phyloP scores from a whole-genome alignment of 2,329 filamentous ascomycete genomes.

The Arachnomyces sp. region DNA sequence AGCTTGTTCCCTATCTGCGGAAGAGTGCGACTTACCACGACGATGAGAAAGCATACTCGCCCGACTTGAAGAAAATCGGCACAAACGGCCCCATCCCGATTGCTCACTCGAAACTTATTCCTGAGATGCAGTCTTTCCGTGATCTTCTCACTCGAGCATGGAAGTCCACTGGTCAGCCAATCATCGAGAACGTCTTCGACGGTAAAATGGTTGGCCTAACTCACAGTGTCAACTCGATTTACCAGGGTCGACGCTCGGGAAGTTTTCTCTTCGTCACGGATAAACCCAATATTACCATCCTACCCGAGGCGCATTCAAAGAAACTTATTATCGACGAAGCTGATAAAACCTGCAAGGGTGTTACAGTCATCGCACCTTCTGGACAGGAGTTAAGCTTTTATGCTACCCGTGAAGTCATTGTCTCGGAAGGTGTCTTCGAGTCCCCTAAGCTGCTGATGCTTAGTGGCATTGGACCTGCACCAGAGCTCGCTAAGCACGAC shows the following conservation, averaged over 20 bases:
- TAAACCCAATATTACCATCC: conserved; percentile 50
- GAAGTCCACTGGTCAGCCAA: conserved; percentile 44
- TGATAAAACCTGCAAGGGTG: conserved; percentile 36
- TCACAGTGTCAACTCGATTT: conserved; percentile 50
- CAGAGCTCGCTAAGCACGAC: conserved; percentile 29
- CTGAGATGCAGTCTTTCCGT: conserved; percentile 45
- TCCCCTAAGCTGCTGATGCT: conserved; percentile 47
- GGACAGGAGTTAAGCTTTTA: conserved; percentile 40
- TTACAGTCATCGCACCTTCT: conserved; percentile 37
- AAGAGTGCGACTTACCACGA: conserved; percentile 55
- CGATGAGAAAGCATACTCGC: conserved; percentile 39
- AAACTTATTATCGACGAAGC: conserved; percentile 46
- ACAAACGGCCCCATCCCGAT: conserved; percentile 46
- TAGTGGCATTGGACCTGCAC: conserved; percentile 40
- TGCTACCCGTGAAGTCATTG: conserved; percentile 42
- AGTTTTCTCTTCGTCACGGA: conserved; percentile 46
- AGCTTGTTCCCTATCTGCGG: conserved; percentile 43
- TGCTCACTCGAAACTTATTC: conserved; percentile 47
- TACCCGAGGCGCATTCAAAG: conserved; percentile 45
- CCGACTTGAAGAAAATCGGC: conserved; percentile 46
- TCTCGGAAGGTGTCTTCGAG: conserved; percentile 46
- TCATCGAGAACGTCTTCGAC: too few species aligned
- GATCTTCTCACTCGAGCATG: conserved; percentile 38
- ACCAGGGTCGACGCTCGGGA: conserved; percentile 49
- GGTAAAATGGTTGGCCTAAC: conserved; percentile 49